Base-by-base conservation (phyloP, 2,329 filamentous ascomycete species). In the Pleurostoma richardsiae region DNA sequence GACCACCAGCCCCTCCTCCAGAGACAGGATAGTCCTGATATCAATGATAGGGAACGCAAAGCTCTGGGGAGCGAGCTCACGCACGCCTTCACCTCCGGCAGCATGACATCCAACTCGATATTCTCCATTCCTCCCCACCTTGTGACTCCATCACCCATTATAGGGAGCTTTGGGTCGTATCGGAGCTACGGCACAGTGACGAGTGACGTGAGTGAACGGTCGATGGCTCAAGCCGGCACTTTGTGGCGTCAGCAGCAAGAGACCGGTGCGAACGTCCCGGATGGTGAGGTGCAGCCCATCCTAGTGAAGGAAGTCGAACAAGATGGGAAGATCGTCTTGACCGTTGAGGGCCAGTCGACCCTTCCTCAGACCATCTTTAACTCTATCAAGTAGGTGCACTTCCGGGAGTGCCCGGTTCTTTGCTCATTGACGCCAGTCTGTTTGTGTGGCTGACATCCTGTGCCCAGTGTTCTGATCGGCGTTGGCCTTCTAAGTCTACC, bases 341-440 rank as follows among this genome's bases (percentile, higher is more conserved):
- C 92, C 3, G 84, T 96, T 3, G 86, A 95, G 51, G 92, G 92
- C 38, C 90, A 95, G 69, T 95, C 90, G n/a, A 99, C 92, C 1
- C 75, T 97, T 11, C 90, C 90, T 0, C 92, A 97, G 70, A 97
- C 92, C 5, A 80, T 96, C 52, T 95, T 97, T 74, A 99, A 99
- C 68, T 95, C 90, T 3, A 92, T 92, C 62, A 96, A 96, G 69
- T 73, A 54, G 50, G 66, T 47, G 30, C n/a, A 29, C 19, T 19
- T 19, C 19, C 19, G 19, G 19, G 19, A 19, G 19, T 19, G 19
- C 53, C 4, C 30, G 11, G 31, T 4, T 29, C 30, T 47, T 28
- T 30, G 6, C 7, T 29, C 26, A 3, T 33, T 39, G 19, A 19
- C 19, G 19, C 19, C 19, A 19, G 19, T 19, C 2, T 19, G 19